These are phyloP conservation scores for Fusarium sarcochroum DNA, from an alignment of 2,329 filamentous ascomycete species.

Conservation along the genomic window DNA sequence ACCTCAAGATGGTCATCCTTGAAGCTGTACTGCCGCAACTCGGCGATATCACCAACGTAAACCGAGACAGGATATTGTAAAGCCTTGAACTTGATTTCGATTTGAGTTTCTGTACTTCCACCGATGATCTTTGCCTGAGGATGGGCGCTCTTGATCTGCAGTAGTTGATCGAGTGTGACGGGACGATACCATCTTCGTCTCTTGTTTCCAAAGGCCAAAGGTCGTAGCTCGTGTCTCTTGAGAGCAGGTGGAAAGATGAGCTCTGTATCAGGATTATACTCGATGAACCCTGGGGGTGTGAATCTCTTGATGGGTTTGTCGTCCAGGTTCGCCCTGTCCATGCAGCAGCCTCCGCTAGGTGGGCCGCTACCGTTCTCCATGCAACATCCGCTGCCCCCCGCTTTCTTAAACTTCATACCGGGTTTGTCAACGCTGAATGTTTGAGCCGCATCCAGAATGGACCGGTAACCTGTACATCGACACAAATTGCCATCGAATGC, in stretches of 20 bases:
- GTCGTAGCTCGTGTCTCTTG: constrained; percentile 84
- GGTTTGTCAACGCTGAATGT: constrained; percentile 77
- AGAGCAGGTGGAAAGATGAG: constrained; percentile 93
- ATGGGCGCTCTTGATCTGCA: constrained; percentile 90
- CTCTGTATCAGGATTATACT: constrained; percentile 93
- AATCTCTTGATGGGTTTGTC: constrained; percentile 75
- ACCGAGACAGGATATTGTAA: constrained; percentile 91
- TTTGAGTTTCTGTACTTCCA: constrained; percentile 96
- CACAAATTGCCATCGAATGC: constrained; percentile 98
- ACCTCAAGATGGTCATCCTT: constrained; percentile 88
- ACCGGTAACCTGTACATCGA: constrained; percentile 93
- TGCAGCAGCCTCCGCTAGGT: constrained; percentile 73
- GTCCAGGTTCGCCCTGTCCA: constrained; percentile 66
- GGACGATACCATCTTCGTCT: constrained; percentile 94
- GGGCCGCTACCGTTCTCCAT: constrained; percentile 73
- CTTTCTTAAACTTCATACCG: constrained; percentile 60
- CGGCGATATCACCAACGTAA: constrained; percentile 92
- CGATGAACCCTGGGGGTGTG: constrained; percentile 90
- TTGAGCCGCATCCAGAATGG: constrained; percentile 93
- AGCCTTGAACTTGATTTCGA: constrained; percentile 98
- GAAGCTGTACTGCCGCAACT: constrained; percentile 86
- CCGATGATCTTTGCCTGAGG: constrained; percentile 94
- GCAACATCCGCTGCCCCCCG: constrained; percentile 73
- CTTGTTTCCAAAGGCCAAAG: constrained; percentile 93
- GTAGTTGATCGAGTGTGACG: constrained; percentile 85